phyloP scores from a whole-genome alignment of 306 rosid species.

The Acacia crassicarpa region DNA sequence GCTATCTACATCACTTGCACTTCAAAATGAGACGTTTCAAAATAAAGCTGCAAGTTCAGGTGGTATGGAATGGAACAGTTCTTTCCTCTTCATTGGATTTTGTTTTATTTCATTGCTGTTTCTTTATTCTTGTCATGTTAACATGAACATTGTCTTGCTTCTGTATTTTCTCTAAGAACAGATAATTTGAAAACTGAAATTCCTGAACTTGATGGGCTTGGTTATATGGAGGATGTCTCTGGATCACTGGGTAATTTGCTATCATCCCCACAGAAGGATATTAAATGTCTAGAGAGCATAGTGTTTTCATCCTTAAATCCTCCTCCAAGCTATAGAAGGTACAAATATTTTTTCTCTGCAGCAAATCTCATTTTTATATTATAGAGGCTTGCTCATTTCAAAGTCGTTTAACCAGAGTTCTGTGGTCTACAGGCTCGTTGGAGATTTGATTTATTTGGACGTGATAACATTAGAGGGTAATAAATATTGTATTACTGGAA shows the following conservation, averaged over 20 bases:
- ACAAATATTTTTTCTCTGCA: slow-evolving; percentile 17
- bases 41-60: slow-evolving; percentile 68
- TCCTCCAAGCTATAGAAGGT: slow-evolving; percentile 97
- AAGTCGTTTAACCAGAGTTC: slow-evolving; percentile 13
- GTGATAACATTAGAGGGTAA: slow-evolving; percentile 83
- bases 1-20: slow-evolving; percentile 91
- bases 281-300: slow-evolving; percentile 82
- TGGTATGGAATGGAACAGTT: slow-evolving; percentile 51
- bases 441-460: slow-evolving; percentile 97
- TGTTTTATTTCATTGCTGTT: slow-evolving; percentile 13
- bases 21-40: slow-evolving; percentile 75
- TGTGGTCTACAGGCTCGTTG: slow-evolving; percentile 73
- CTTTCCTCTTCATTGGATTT: slow-evolving; percentile 10
- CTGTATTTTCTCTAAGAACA: slow-evolving; percentile 38
- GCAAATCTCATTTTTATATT: slow-evolving; percentile 18
- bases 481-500: slow-evolving; percentile 84
- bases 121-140: slow-evolving; percentile 9
- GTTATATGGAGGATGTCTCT: slow-evolving; percentile 92
- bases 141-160: slow-evolving; percentile 32
- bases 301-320: slow-evolving; percentile 97
- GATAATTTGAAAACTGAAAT: slow-evolving; percentile 67
- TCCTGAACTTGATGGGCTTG: slow-evolving; percentile 87
- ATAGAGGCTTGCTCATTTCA: background rate
- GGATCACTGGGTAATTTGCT: slow-evolving; percentile 85
- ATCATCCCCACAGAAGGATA: slow-evolving; percentile 67